Evolutionary conservation across 352 stramenopile genomes (phyloP).

Genomic region (Phytophthora multivora): DNA sequence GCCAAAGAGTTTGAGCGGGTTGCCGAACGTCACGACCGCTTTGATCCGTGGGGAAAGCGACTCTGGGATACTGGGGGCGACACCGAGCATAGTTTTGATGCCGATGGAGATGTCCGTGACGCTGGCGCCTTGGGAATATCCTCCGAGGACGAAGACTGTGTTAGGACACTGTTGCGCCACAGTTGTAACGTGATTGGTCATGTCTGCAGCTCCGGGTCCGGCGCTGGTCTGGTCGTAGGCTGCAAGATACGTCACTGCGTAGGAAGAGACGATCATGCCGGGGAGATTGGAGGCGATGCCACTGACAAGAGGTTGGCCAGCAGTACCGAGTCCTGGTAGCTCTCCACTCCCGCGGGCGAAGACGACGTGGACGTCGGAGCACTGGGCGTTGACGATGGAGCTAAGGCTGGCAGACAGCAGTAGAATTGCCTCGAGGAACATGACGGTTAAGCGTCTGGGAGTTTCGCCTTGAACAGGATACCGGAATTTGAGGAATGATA

Average conservation of each 20-base stretch:
- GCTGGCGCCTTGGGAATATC: conserved; percentile 41
- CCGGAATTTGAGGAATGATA: conserved; percentile 8
- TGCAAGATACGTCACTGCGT: conserved; percentile 35
- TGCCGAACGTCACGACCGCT: conserved; percentile 41
- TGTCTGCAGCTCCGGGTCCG: conserved; percentile 30
- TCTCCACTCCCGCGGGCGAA: conserved; percentile 38
- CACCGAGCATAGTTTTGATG: conserved; percentile 20
- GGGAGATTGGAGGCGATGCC: conserved; percentile 23
- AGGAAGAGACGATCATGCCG: conserved; percentile 37
- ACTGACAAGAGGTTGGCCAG: conserved; percentile 29
- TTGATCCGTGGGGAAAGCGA: background rate
- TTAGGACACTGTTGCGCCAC: conserved; percentile 34
- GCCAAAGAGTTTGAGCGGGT: conserved; percentile 32
- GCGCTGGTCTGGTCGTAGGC: conserved; percentile 25
- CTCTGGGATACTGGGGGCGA: background rate
- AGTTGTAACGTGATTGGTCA: conserved; percentile 38
- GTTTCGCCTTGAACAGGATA: conserved; percentile 4
- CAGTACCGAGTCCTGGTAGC: conserved; percentile 25
- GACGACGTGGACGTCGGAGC: conserved; percentile 33
- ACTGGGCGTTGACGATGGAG: conserved; percentile 11
- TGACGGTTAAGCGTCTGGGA: background rate
- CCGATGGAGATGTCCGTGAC: conserved; percentile 39
- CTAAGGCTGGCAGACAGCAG: background rate
- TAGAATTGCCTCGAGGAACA: background rate
- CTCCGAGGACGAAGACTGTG: conserved; percentile 36